Base-by-base conservation (phyloP, 192 early-diverging fungal species). In the Backusella luteola region DNA sequence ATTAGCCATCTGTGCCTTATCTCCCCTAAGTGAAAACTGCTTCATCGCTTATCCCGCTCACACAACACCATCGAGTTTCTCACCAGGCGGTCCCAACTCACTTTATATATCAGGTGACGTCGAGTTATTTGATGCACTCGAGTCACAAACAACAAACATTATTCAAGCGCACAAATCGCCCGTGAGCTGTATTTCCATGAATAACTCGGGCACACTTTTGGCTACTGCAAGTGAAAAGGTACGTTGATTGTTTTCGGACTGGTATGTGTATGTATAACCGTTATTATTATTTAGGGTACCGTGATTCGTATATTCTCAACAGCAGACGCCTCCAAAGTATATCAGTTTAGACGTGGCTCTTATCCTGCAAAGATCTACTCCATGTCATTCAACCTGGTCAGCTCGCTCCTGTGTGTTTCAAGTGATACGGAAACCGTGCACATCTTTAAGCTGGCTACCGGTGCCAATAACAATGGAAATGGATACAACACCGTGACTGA, bases 171-270 rank as follows among this genome's bases (percentile, higher is more conserved):
- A 98, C 84, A 99, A 99, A 85, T 93, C 89, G 32, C 92, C 96
- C 1, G 87, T 99, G 6, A 90, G 92, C 44, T 93, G 89, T 73
- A 87, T 99, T 69, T 87, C 90, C 11, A 97, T 98, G 80, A 97
- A 93, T 83, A 90, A 88, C 63, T 93, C 96, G 34, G 97, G 98
- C n/a, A 94, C 94, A 0, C 83, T 97, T 87, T 84, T 98, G 34
- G 98, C 98, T 29, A 98, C 97, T 0, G 90, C 96, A 21, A 96
- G 94, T 81, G 97, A 98, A 79, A 98, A 98, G 93, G 94, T 94
- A 85, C 3, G 32, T 63, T 21, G 0, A 32, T 32, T 32, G 0
- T 32, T 32, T 32, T 32, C 32, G 32, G 32, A 32, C 32, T 32
- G 32, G 32, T 32, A 32, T 29, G 26, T 29, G 0, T 1, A 29